Conservation (phyloP, 2,329 filamentous ascomycete genomes). For the Clarireedia monteithiana region DNA sequence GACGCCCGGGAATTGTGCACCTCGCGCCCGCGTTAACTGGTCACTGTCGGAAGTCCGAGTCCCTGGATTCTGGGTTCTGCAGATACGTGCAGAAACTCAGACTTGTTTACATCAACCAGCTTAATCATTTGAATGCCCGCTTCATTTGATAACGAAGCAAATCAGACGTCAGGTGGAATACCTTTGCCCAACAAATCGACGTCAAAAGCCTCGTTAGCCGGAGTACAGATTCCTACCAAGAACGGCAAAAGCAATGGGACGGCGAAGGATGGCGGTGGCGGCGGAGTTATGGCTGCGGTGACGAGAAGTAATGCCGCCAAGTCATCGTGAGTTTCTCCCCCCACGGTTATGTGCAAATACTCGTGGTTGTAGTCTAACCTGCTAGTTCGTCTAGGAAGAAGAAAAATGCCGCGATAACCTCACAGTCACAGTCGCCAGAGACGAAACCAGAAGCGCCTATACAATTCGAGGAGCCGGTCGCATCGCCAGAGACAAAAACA, state of each 20-base stretch:
- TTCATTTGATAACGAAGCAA: constrained; percentile 29
- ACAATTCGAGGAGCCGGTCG: constrained; percentile 19
- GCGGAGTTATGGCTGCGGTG: constrained; percentile 25
- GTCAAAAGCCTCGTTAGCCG: constrained; percentile 21
- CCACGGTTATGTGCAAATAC: not conserved
- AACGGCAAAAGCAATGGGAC: constrained; percentile 29
- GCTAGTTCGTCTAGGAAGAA: constrained; percentile 5
- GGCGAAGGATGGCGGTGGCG: constrained; percentile 25
- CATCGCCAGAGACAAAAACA: constrained; percentile 26
- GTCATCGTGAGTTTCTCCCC: constrained; percentile 22
- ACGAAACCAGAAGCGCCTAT: constrained; percentile 20
- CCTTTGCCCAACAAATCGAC: constrained; percentile 18
- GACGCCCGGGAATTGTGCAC: constrained; percentile 18
- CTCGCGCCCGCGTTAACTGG: not conserved
- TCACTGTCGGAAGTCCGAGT: not conserved
- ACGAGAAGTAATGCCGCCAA: constrained; percentile 27
- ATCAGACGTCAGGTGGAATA: constrained; percentile 15
- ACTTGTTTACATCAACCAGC: not conserved
- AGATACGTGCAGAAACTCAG: not conserved
- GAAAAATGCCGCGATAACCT: constrained; percentile 3
- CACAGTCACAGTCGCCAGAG: constrained; percentile 21
- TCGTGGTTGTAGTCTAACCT: constrained; percentile 1
- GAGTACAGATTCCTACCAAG: constrained; percentile 24
- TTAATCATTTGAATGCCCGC: constrained; percentile 30
- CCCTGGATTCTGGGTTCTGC: constrained; percentile 11